Base-by-base conservation (phyloP, 257 asterid genomes). In the Craterostigma plantagineum region DNA sequence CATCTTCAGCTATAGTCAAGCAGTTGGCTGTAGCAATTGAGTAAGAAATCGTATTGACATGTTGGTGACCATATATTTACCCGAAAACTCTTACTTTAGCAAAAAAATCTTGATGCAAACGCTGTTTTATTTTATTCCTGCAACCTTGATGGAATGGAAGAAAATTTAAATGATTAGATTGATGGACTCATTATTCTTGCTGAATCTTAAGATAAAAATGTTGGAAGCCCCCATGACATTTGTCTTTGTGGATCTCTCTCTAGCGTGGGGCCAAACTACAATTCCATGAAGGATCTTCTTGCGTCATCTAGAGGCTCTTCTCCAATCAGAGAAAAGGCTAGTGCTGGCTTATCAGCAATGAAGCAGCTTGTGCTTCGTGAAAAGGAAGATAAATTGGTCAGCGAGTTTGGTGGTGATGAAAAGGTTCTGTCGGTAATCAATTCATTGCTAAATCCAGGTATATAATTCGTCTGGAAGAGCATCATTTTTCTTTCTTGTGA, bases 281-380 rank as follows among this genome's bases (percentile, higher is more conserved):
- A 53, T 66, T 65, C 98, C 63, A 72, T 83, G 82, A 90, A 63
- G 61, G 95, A 79, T 52, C 76, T 90, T 56, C 72, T 69, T 49
- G 72, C 69, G 34, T 72, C 95, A 56, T 83, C 98, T 53, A 74
- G 63, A 61, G 76, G 58, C 33, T 77, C 95, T 56, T 90, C 98
- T 43, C 95, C 98, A 51, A 79, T 87, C 52, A 77, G 85, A 58
- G 94, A 90, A 71, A 77, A 77, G 67, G 95, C 94, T 59, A 77
- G 94, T 70, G 61, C 72, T 55, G 58, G 95, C 71, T 64, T 90
- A 59, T 79, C 95, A 46, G 94, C 94, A 4, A 56, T 90, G 86
- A 90, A 90, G 66, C 83, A 93, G 8, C 53, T 90, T 41, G 77
- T 90, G 51, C 73, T 90, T 54, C 92, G 94, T 57, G 95, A 85